These are phyloP conservation scores for Annona squamosa DNA, from an alignment of 164 flowering plant species.

Conservation along the genomic window DNA sequence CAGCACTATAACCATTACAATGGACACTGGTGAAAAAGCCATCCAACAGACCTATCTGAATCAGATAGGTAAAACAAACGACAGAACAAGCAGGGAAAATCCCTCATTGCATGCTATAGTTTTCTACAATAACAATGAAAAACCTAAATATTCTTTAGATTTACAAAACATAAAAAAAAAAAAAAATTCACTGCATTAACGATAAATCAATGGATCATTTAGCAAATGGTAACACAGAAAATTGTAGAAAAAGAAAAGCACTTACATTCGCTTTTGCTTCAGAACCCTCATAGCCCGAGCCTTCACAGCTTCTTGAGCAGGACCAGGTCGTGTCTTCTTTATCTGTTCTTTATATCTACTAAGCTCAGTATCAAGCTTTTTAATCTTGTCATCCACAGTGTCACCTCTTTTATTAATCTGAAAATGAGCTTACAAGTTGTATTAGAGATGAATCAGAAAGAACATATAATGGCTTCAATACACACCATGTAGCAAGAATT, in stretches of 20 bases:
- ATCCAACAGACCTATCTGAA: too few relatives aligned
- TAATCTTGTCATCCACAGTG: conserved; percentile 83
- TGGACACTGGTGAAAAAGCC: too few relatives aligned
- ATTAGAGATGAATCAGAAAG: background rate
- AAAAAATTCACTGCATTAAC: background rate
- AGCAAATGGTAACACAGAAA: background rate
- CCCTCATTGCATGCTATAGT: background rate
- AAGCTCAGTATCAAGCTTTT: conserved; percentile 80
- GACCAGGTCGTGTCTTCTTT: conserved; percentile 89
- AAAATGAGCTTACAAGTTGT: background rate
- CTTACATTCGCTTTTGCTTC: conserved; percentile 88
- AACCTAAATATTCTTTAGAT: background rate
- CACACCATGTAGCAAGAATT: background rate
- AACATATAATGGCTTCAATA: background rate
- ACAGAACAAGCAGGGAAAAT: background rate
- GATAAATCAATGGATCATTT: background rate
- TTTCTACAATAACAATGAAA: background rate
- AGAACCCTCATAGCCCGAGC: conserved; percentile 96
- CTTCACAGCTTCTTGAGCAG: conserved; percentile 97
- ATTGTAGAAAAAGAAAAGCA: background rate
- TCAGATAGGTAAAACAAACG: background rate
- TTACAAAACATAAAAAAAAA: background rate
- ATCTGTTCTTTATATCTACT: conserved; percentile 78
- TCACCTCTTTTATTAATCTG: conserved; percentile 94
- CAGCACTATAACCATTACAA: too few relatives aligned